phyloP scores from a whole-genome alignment of 257 asterid species.

The Fraxinus excelsior region DNA sequence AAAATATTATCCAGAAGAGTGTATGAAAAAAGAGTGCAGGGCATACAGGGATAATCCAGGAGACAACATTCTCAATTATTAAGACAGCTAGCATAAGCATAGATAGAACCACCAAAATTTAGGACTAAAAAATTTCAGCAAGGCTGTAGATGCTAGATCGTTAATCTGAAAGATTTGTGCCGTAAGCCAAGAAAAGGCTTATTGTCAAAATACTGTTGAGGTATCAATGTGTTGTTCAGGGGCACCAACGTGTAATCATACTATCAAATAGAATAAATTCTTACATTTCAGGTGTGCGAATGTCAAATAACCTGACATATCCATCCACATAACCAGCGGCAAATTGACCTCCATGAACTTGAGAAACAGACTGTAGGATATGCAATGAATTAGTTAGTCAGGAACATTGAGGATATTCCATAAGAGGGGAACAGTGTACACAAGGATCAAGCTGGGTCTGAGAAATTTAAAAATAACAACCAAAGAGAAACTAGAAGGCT shows the following conservation, averaged over 20 bases:
- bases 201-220: background rate
- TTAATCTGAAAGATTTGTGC: background rate
- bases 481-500: background rate
- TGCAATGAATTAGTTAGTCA: constrained; percentile 17
- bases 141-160: background rate
- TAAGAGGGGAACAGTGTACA: background rate
- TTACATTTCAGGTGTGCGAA: constrained; percentile 86
- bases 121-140: background rate
- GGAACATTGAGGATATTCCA: constrained; percentile 2
- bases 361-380: constrained; percentile 75
- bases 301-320: constrained; percentile 69
- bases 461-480: constrained; percentile 4
- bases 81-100: background rate
- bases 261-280: constrained; percentile 18
- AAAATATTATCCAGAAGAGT: no score
- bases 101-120: background rate
- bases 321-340: constrained; percentile 95
- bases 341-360: constrained; percentile 87
- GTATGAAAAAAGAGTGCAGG: no score
- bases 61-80: background rate
- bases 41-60: background rate
- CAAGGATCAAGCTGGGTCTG: background rate
- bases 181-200: background rate
- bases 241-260: background rate
- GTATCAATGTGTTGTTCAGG: background rate